Percentiles rank a stretch among this genome's conserved stretches.
Conservation (phyloP, 2,329 filamentous ascomycete species). For the Cladosporium phlei region DNA sequence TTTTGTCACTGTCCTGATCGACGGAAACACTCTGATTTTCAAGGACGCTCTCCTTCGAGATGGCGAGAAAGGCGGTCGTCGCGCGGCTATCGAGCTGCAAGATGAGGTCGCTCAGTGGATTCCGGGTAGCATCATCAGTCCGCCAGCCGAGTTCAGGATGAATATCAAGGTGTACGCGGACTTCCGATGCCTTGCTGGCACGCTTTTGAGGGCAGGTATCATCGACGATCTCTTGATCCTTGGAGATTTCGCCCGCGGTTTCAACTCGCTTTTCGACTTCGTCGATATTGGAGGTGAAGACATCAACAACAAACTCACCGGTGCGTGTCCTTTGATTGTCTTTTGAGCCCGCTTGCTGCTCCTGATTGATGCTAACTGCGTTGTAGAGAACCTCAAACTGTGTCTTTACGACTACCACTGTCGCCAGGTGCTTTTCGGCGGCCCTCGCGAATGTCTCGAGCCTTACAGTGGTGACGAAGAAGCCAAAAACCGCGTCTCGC, state of each 20-base stretch:
- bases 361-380: constrained; percentile 6
- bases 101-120: constrained; percentile 44
- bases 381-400: constrained; percentile 51
- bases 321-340: constrained; percentile 16
- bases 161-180: constrained; percentile 44
- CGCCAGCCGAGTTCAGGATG: constrained; percentile 43
- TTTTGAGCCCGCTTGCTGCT: neutral
- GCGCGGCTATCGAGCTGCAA: constrained; percentile 50
- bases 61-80: constrained; percentile 50
- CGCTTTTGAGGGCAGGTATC: constrained; percentile 30
- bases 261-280: constrained; percentile 58
- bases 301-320: constrained; percentile 50
- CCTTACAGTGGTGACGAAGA: constrained; percentile 41
- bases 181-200: constrained; percentile 39
- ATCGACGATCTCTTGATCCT: constrained; percentile 24
- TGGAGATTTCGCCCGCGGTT: constrained; percentile 51
- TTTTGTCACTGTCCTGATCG: constrained; percentile 57
- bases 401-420: constrained; percentile 56
- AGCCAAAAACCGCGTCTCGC: constrained; percentile 44
- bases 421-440: constrained; percentile 57
- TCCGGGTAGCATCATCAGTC: constrained; percentile 24
- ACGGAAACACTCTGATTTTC: constrained; percentile 56
- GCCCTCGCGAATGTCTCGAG: constrained; percentile 51
- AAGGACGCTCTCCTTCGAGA: constrained; percentile 24
- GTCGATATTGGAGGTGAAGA: constrained; percentile 56